Evolutionary conservation across 768 basidiomycete species (phyloP), one percentile per base, ranked within the genome.

Genomic region (Glaciozyma antarctica): DNA sequence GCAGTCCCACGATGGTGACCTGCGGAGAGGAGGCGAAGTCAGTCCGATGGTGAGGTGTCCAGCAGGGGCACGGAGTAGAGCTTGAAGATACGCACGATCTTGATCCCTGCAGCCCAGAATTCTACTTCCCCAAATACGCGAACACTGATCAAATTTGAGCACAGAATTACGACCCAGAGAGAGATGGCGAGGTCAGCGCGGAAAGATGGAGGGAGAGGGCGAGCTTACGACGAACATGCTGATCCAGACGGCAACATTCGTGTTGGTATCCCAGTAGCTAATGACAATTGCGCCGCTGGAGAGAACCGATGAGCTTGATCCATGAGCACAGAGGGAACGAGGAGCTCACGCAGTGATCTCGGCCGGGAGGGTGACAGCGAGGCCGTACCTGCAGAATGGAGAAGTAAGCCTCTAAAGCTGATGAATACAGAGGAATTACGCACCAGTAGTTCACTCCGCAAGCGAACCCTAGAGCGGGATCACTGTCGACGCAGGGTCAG

Each of bases 1-100:
- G n/a, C n/a, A 79, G 69, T 16, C 78, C 77, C 43, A 76, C 69
- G 52, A 76, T 69, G 28, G 76, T 70, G 52, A 70, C 58, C 58
- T 77, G 72, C 64, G 17, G 17, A 28, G 17, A 28, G 26, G 24
- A 26, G 6, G 51, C 51, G 71, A 75, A 75, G 8, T 75, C 76
- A 68, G 68, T 63, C n/a, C 58, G 62, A 15, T 64, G 63, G 65
- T 71, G 65, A 61, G 69, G 64, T 28, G 76, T 75, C 58, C 76
- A 75, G 38, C 71, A 75, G 59, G 76, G 75, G 48, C 67, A 63
- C 52, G 72, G 72, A 67, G 76, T 71, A n/a, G n/a, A n/a, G n/a
- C n/a, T n/a, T n/a, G n/a, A n/a, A n/a, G n/a, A n/a, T n/a, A n/a
- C n/a, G n/a, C n/a, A n/a, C n/a, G n/a, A n/a, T n/a, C n/a, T n/a